Percentiles rank a stretch among this genome's conserved stretches.
Evolutionary conservation across 2,329 filamentous ascomycete genomes (phyloP).

Genomic region (Lachnellula willkommii): DNA sequence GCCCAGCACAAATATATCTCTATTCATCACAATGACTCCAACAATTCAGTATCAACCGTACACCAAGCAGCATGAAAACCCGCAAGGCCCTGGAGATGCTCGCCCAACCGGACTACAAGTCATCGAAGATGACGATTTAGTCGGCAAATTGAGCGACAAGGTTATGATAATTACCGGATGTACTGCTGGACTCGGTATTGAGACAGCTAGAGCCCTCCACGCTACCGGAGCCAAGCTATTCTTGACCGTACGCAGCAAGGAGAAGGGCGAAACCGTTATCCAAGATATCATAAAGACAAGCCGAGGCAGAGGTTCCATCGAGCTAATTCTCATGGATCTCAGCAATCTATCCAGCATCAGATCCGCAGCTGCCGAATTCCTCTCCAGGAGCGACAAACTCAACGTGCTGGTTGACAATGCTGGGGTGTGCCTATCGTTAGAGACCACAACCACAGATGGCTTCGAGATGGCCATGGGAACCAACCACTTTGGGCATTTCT

Average conservation of each 20-base stretch:
- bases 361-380: slow-evolving; percentile 20
- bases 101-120: slow-evolving; percentile 27
- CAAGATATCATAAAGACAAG: slow-evolving; percentile 17
- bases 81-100: slow-evolving; percentile 6
- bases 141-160: slow-evolving; percentile 35
- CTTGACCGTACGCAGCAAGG: slow-evolving; percentile 30
- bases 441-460: slow-evolving; percentile 36
- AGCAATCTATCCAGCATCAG: not conserved
- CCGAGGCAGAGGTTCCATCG: not conserved
- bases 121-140: slow-evolving; percentile 28
- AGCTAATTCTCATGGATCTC: not conserved
- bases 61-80: slow-evolving; percentile 23
- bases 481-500: slow-evolving; percentile 49
- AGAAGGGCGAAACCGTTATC: slow-evolving; percentile 26
- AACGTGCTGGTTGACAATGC: slow-evolving; percentile 27
- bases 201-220: slow-evolving; percentile 32
- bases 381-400: slow-evolving; percentile 25
- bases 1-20: no score
- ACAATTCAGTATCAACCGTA: slow-evolving; percentile 8
- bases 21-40: no score
- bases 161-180: slow-evolving; percentile 33
- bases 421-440: slow-evolving; percentile 6
- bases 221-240: slow-evolving; percentile 34
- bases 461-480: slow-evolving; percentile 47
- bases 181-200: slow-evolving; percentile 34